Percentiles rank a stretch among this genome's conserved stretches.
Evolutionary conservation across 495 filamentous ascomycete species (phyloP).

Genomic region (Pseudevernia furfuracea): DNA sequence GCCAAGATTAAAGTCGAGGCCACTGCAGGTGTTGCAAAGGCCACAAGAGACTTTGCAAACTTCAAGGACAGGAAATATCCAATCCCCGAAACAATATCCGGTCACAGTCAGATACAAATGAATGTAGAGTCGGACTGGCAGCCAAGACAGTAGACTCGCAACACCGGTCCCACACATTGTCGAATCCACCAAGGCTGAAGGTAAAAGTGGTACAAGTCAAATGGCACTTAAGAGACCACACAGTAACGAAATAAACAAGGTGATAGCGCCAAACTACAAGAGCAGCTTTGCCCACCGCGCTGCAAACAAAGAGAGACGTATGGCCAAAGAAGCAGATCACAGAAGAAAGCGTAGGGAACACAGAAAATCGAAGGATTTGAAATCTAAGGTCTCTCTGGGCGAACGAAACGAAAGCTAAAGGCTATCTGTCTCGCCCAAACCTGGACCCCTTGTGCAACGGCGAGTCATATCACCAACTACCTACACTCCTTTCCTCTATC

Average conservation of each 20-base stretch:
- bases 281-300: not conserved
- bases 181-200: not conserved
- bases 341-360: not conserved
- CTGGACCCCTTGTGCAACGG: not conserved
- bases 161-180: not conserved
- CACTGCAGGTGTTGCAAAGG: not conserved
- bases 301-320: not conserved
- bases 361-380: not conserved
- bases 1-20: not conserved
- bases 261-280: not conserved
- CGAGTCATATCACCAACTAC: not conserved
- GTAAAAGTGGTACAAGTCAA: not conserved
- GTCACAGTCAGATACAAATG: not conserved
- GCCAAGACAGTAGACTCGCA: not conserved
- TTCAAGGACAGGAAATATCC: not conserved
- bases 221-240: not conserved
- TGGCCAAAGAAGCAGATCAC: not conserved
- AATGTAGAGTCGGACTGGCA: not conserved
- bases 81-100: not conserved
- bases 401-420: not conserved
- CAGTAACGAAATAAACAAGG: not conserved
- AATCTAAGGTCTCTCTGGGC: not conserved
- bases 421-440: not conserved
- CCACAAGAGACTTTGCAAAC: not conserved
- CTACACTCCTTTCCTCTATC: not conserved